Evolutionary conservation across 129 eudicot species (phyloP).

Genomic region (Kitagawia praeruptora): DNA sequence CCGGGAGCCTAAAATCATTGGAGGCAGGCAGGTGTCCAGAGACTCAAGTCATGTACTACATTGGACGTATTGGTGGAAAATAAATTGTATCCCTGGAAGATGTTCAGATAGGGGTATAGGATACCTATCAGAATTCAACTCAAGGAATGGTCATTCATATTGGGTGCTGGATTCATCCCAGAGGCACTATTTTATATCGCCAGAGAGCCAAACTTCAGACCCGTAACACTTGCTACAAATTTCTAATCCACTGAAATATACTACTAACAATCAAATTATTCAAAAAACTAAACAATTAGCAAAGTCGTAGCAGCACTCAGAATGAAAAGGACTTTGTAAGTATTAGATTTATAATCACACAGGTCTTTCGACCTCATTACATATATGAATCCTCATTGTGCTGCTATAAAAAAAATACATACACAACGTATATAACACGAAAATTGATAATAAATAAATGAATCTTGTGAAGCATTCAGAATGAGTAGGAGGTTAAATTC

Average conservation of each 20-base stretch:
- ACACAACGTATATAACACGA: no score
- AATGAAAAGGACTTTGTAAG: conserved; percentile 6
- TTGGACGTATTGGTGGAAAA: no score
- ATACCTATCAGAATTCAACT: conserved; percentile 14
- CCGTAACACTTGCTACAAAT: conserved; percentile 1
- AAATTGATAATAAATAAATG: no score
- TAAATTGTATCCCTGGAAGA: conserved; percentile 18
- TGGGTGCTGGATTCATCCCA: conserved; percentile 41
- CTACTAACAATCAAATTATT: neutral
- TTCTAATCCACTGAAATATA: no score
- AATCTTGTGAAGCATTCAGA: neutral
- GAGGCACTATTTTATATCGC: conserved; percentile 21
- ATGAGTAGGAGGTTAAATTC: conserved; percentile 1
- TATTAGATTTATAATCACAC: neutral
- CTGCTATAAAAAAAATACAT: no score
- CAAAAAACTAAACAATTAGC: no score
- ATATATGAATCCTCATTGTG: neutral
- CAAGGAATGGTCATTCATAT: conserved; percentile 2
- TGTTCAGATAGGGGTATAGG: neutral
- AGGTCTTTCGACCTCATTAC: neutral
- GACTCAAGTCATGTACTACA: no score
- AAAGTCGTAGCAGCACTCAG: neutral
- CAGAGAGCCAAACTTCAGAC: conserved; percentile 33
- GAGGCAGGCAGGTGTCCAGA: no score
- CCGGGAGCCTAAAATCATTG: no score